Evolutionary conservation across 768 basidiomycete genomes (phyloP), one percentile per base, ranked within the genome.

Genomic region (Termitomyces heimii): DNA sequence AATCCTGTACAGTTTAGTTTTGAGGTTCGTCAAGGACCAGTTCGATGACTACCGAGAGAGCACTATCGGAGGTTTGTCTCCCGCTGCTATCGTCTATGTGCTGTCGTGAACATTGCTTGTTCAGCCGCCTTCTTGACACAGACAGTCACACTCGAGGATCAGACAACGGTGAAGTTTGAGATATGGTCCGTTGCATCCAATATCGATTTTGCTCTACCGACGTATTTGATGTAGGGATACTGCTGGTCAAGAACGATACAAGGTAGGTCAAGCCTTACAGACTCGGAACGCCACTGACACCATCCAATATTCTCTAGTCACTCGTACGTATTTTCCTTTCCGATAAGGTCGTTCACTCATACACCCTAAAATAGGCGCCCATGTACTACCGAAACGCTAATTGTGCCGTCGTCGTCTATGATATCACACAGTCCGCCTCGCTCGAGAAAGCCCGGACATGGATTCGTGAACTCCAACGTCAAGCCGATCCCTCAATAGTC

Each of bases 361-460:
- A 16, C 2, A 48, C 53, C 56, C 9, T 18, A 18, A 48, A 20
- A 55, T 53, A 93, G 84, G 92, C 92, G 37, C 94, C 92, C 55
- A 96, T 95, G 94, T 96, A 96, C 77, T 97, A 97, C 74, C 88
- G 93, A 62, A 93, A 93, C 62, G 92, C 92, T 67, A 90, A 94
- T 67, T 94, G 92, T 66, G 93, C 94, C 26, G 91, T 96, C 28
- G 94, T 94, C 47, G 93, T 94, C 22, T 96, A 94, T 70, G 97
- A 99, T 73, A 95, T 99, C 71, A 98, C 97, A 42, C 89, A 93
- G 68, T 69, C 88, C 8, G 80, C 92, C 24, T 96, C 95, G 2
- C 83, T 96, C 61, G 92, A 96, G 76, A 97, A 96, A 74, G 96
- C 96, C 29, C 88, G 89, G 64, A 86, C 87, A 61, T 98, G 96